Conservation (phyloP, 2,329 filamentous ascomycete genomes). For the Torrubiellomyces zombiae region DNA sequence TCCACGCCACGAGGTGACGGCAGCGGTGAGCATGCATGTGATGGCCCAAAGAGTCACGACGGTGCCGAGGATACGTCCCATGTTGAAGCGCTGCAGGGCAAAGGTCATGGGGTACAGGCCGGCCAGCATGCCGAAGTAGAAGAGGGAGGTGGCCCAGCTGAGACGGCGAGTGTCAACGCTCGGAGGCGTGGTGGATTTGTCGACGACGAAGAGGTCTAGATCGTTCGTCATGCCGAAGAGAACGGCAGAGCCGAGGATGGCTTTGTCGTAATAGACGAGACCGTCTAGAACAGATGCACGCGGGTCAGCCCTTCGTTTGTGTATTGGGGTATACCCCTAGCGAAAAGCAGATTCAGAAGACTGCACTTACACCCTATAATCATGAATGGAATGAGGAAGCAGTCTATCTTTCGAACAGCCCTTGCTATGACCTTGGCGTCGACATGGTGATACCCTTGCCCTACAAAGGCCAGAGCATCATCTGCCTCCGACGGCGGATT, state of each 20-base stretch:
- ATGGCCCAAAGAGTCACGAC: constrained; percentile 50
- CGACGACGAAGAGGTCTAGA: constrained; percentile 38
- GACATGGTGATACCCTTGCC: constrained; percentile 34
- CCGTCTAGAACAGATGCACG: constrained; percentile 24
- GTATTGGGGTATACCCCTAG: no score
- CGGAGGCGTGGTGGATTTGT: constrained; percentile 26
- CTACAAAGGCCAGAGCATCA: constrained; percentile 35
- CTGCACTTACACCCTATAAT: constrained; percentile 26
- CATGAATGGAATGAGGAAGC: constrained; percentile 53
- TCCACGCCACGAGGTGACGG: constrained; percentile 44
- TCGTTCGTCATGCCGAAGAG: constrained; percentile 65
- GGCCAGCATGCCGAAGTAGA: constrained; percentile 66
- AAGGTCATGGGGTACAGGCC: constrained; percentile 62
- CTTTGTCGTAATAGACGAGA: constrained; percentile 34
- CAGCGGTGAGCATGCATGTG: constrained; percentile 52
- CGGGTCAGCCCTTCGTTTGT: no score
- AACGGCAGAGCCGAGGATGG: constrained; percentile 55
- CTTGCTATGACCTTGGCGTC: constrained; percentile 37
- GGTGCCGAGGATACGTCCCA: constrained; percentile 44
- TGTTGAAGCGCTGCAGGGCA: constrained; percentile 48
- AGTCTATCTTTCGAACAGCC: constrained; percentile 50
- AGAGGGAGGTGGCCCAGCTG: constrained; percentile 62
- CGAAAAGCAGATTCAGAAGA: background rate
- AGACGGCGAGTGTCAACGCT: constrained; percentile 49
- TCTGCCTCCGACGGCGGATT: constrained; percentile 8